Evolutionary conservation across 768 basidiomycete species (phyloP), one percentile per base, ranked within the genome.

Genomic region (Mrakia gelida): DNA sequence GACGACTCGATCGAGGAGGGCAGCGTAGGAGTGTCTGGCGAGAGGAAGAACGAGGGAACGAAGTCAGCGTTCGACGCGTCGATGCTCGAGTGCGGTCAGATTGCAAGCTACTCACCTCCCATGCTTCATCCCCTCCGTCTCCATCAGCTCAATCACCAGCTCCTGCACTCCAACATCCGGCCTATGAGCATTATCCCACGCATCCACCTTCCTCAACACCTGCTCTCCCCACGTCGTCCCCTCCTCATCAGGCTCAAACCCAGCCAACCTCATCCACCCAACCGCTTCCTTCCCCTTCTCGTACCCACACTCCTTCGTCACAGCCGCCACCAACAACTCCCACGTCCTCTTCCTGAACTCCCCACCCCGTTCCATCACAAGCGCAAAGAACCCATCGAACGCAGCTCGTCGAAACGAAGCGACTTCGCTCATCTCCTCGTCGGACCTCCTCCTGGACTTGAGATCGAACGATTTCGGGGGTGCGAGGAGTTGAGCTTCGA

Each of bases 321-420:
- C 67, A 21, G 67, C 67, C 7, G 41, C 67, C 5, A 70, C 67
- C 38, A 70, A n/a, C 38, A 41, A 13, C 34, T 70, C 67, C 67
- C 67, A 70, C 41, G 67, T 70, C 67, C 41, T 70, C 26, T 18
- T 34, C 26, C 67, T 70, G 23, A 70, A 70, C 67, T 38, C 26
- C 5, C 7, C 26, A 26, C 67, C 67, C 41, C 34, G 13, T 21
- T 43, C 34, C 38, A n/a, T 41, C 34, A n/a, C 67, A 5, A 70
- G 67, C 18, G 34, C 26, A 43, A 70, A 70, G 38, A 21, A 70
- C 21, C 34, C 67, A 1, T 70, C 67, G 34, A 43, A n/a, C 41
- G 67, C 34, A 34, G 67, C 34, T 11, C 34, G 9, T 18, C 67
- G 67, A 41, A 70, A 70, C 18, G 67, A 38, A 8, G 18, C 67